These are phyloP conservation scores for Neurospora hispaniola DNA, from an alignment of 495 filamentous ascomycete genomes.

Conservation along the genomic window DNA sequence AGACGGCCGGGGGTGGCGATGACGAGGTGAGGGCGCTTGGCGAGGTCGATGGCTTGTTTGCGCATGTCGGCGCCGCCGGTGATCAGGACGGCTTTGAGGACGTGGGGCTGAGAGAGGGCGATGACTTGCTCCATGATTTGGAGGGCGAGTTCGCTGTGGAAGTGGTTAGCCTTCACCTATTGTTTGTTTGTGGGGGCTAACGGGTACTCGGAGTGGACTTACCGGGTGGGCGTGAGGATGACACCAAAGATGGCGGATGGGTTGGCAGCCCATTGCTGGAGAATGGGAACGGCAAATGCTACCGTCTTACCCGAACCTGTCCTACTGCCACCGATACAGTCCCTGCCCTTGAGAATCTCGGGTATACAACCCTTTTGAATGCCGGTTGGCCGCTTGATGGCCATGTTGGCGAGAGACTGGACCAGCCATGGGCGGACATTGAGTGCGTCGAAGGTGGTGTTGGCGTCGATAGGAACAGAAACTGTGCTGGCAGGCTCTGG, in stretches of 20 bases:
- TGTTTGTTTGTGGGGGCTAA: background rate
- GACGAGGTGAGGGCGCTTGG: constrained; percentile 75
- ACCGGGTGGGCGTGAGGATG: constrained; percentile 82
- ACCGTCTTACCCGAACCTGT: constrained; percentile 99
- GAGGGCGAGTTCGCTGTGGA: constrained; percentile 69
- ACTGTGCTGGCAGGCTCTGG: constrained; percentile 11
- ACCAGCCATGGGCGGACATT: constrained; percentile 80
- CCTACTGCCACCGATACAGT: constrained; percentile 88
- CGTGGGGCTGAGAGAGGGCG: constrained; percentile 76
- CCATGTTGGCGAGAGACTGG: constrained; percentile 73
- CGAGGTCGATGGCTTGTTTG: constrained; percentile 71
- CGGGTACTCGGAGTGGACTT: constrained; percentile 6
- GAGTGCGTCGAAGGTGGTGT: constrained; percentile 62
- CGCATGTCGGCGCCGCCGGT: constrained; percentile 92
- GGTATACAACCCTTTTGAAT: constrained; percentile 92
- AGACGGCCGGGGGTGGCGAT: constrained; percentile 91
- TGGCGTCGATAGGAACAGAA: constrained; percentile 33
- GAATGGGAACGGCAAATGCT: constrained; percentile 85
- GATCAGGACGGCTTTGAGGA: constrained; percentile 73
- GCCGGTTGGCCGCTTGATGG: constrained; percentile 76
- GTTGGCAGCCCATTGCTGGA: constrained; percentile 89
- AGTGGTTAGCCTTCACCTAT: background rate
- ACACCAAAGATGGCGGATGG: constrained; percentile 84
- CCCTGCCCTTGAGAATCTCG: constrained; percentile 75
- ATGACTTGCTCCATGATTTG: constrained; percentile 95